Percentiles rank a stretch among this genome's conserved stretches.
Conservation (phyloP, 176 grass and related monocot genomes). For the Hsuehochloa calcarea region DNA sequence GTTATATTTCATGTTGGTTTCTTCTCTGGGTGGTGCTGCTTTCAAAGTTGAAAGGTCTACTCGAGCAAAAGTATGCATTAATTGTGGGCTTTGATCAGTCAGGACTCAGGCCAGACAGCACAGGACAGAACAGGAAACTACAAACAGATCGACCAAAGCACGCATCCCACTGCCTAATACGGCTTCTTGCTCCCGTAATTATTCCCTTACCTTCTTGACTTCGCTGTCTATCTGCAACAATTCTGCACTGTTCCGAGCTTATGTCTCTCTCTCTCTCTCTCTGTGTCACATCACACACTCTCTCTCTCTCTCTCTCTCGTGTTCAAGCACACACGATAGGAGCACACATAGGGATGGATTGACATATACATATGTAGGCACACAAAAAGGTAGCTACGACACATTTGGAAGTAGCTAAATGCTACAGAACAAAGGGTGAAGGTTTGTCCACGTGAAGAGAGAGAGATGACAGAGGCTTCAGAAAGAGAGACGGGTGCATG, state of each 20-base stretch:
- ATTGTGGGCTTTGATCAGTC: neutral
- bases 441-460: constrained; percentile 41
- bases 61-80: constrained; percentile 17
- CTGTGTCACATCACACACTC: neutral
- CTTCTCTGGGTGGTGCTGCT: constrained; percentile 41
- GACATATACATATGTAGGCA: constrained; percentile 19
- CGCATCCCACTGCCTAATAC: constrained; percentile 28
- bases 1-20: constrained; percentile 62
- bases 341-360: neutral
- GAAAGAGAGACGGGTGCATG: constrained; percentile 14
- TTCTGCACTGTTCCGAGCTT: neutral
- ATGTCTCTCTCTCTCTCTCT: neutral
- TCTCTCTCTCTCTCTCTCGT: neutral
- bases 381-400: constrained; percentile 29
- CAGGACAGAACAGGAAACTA: constrained; percentile 28
- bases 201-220: constrained; percentile 24
- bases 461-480: neutral
- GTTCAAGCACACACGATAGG: neutral
- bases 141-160: constrained; percentile 36
- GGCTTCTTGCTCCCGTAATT: constrained; percentile 14
- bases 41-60: constrained; percentile 42
- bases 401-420: constrained; percentile 43
- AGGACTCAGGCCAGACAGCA: constrained; percentile 3
- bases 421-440: constrained; percentile 47
- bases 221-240: neutral